Evolutionary conservation across 2,329 filamentous ascomycete species (phyloP), one percentile per base, ranked within the genome.

Genomic region (Scopulariopsis brevicaulis): DNA sequence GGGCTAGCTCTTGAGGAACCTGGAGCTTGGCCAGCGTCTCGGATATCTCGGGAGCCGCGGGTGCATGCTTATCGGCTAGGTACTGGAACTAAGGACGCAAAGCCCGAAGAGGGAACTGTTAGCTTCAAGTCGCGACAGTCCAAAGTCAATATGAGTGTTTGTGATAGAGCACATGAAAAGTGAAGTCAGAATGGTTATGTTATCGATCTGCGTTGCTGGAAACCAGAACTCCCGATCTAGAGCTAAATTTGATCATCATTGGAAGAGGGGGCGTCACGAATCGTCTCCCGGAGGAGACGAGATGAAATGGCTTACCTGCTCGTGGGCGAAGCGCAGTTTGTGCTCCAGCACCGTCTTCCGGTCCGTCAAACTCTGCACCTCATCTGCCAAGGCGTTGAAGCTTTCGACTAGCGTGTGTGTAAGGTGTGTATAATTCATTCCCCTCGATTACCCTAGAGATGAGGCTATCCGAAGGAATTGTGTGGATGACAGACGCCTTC

Each of bases 221-320:
- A 6, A 46, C 40, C 40, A 61, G 62, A 61, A 78, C 84, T 89
- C 80, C 78, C 86, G 86, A 88, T 90, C 87, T 90, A 90, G 87
- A 90, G 87, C 87, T 90, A 89, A 87, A 69, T 69, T 66, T 66
- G 25, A 58, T 74, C 71, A 75, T 77, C 75, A 77, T 74, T 51
- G 40, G 59, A 59, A 57, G 65, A 53, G 57, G 55, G 37, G 54
- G 22, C 25, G 57, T 48, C 40, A 53, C 20, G 40, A 14, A 34
- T 7, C 25, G 24, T n/a, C 15, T 35, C 8, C 15, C 32, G 50
- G 46, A 34, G 12, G 24, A 15, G n/a, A n/a, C n/a, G n/a, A 51
- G 28, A 60, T 61, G 56, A 53, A 53, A 37, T 53, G 48, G 66
- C 79, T 69, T 77, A 86, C 83, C 77, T 85, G 82, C 68, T 85